Evolutionary conservation across 371 early-diverging fungal species (phyloP).

Genomic region (Capillidium rhysosporum): DNA sequence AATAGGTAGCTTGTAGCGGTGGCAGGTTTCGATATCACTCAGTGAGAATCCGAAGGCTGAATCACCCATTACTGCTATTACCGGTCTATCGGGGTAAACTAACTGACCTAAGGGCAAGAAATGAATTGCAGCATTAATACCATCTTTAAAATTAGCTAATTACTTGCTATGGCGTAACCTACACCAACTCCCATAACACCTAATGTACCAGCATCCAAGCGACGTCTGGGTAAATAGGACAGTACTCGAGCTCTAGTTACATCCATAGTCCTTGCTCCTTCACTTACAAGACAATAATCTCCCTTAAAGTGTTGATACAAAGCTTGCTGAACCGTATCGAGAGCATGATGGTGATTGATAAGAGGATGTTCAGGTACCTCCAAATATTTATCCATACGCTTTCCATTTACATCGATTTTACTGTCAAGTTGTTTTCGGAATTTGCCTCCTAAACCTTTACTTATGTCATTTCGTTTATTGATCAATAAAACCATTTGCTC

Average conservation of each 20-base stretch:
- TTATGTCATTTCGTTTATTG: constrained; percentile 6
- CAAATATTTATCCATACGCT: constrained; percentile 6
- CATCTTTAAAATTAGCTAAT: not conserved
- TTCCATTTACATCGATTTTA: constrained; percentile 15
- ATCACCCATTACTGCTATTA: constrained; percentile 56
- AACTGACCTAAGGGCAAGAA: constrained; percentile 22
- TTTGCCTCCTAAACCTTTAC: constrained; percentile 16
- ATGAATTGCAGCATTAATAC: not conserved
- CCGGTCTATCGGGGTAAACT: constrained; percentile 23
- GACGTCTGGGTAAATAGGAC: constrained; percentile 33
- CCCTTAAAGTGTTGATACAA: constrained; percentile 13
- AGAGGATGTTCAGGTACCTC: not conserved
- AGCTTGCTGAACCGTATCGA: constrained; percentile 28
- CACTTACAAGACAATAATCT: constrained; percentile 38
- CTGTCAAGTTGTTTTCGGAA: constrained; percentile 20
- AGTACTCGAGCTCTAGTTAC: constrained; percentile 53
- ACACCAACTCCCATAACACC: constrained; percentile 72
- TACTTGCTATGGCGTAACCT: constrained; percentile 54
- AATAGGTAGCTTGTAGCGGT: constrained; percentile 37
- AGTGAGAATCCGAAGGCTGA: constrained; percentile 68
- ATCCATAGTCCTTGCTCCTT: constrained; percentile 77
- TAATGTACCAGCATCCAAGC: constrained; percentile 56
- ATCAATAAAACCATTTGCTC: constrained; percentile 19
- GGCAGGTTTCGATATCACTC: constrained; percentile 63
- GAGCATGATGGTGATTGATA: constrained; percentile 49